phyloP scores from a whole-genome alignment of 768 basidiomycete genomes.

The Suillus variegatus region DNA sequence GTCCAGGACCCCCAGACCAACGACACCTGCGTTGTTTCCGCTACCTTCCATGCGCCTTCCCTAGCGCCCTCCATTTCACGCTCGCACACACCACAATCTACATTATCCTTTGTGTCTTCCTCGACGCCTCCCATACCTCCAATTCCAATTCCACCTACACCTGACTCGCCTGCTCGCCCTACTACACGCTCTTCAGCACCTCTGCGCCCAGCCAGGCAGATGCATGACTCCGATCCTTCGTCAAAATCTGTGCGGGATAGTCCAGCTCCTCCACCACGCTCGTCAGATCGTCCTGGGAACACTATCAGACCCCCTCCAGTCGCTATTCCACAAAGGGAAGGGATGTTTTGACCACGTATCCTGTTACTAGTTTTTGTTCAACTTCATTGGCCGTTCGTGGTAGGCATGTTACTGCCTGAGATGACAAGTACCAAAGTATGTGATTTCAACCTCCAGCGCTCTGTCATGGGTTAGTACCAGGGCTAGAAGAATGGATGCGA shows the following conservation, averaged over 20 bases:
- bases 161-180: constrained; percentile 28
- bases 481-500: neutral
- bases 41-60: constrained; percentile 19
- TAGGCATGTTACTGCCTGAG: neutral
- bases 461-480: neutral
- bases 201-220: constrained; percentile 15
- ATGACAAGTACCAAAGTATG: neutral
- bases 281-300: constrained; percentile 66
- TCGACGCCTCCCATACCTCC: constrained; percentile 11
- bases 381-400: neutral
- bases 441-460: neutral
- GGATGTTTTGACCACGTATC: constrained; percentile 53
- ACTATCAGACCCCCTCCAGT: constrained; percentile 49
- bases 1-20: constrained; percentile 49
- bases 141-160: constrained; percentile 20
- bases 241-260: constrained; percentile 28
- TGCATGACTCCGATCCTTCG: constrained; percentile 28
- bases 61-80: constrained; percentile 26
- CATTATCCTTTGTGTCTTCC: constrained; percentile 6
- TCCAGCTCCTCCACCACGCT: constrained; percentile 66
- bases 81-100: constrained; percentile 17
- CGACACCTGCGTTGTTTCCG: constrained; percentile 30
- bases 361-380: neutral
- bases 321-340: constrained; percentile 56
- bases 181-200: constrained; percentile 28